Evolutionary conservation across 345 rosid genomes (phyloP).

Genomic region (Sisymbrium altissimum): DNA sequence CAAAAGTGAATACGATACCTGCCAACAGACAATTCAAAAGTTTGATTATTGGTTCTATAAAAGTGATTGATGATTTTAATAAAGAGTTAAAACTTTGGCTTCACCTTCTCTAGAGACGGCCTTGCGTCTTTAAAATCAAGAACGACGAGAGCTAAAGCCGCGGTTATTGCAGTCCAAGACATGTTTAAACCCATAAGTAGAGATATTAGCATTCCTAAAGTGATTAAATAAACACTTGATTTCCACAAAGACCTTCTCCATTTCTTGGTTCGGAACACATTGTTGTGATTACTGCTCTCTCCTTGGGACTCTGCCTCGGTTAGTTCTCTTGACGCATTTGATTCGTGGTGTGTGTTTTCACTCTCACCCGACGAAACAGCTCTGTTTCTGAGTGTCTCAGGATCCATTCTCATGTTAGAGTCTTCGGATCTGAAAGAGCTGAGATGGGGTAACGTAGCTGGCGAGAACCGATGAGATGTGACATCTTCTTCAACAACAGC

Average conservation of each 20-base stretch:
- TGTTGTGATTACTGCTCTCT: not conserved
- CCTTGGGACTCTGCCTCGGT: slow-evolving; percentile 30
- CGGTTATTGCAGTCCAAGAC: slow-evolving; percentile 90
- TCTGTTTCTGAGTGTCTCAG: slow-evolving; percentile 45
- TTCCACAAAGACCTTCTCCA: slow-evolving; percentile 65
- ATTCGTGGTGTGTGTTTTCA: slow-evolving; percentile 22
- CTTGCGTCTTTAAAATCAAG: slow-evolving; percentile 85
- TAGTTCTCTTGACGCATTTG: slow-evolving; percentile 31
- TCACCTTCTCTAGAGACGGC: slow-evolving; percentile 80
- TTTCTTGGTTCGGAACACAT: slow-evolving; percentile 7
- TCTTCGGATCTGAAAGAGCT: slow-evolving; percentile 48
- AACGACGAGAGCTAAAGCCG: slow-evolving; percentile 76
- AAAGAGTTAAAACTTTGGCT: not conserved
- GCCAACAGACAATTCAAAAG: not conserved
- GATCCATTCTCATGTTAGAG: slow-evolving; percentile 38
- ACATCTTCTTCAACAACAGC: slow-evolving; percentile 49
- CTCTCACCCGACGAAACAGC: slow-evolving; percentile 29
- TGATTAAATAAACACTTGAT: slow-evolving; percentile 55
- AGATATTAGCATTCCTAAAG: slow-evolving; percentile 66
- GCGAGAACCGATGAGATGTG: slow-evolving; percentile 59
- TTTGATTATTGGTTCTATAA: not conserved
- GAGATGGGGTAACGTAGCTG: slow-evolving; percentile 60
- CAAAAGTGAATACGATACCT: slow-evolving; percentile 82
- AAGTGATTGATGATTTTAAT: not conserved
- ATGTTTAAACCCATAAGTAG: slow-evolving; percentile 70